Conservation (phyloP, 2,329 filamentous ascomycete genomes). For the Colletotrichum sp. region DNA sequence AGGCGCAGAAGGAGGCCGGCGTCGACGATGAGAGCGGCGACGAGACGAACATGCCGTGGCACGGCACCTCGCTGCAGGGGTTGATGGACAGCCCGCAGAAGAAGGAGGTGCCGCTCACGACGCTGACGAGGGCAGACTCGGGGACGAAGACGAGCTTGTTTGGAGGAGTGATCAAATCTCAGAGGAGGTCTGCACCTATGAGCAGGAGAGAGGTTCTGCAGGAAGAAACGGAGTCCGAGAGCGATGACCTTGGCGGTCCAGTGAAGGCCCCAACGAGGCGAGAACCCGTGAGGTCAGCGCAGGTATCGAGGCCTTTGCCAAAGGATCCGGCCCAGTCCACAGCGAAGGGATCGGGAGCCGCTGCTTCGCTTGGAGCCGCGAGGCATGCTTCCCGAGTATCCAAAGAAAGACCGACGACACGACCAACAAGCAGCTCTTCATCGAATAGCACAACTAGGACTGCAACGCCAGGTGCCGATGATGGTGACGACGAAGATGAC, state of each 20-base stretch:
- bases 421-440: background rate
- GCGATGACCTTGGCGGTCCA: background rate
- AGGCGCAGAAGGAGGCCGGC: constrained; percentile 19
- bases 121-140: constrained; percentile 27
- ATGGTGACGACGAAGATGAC: constrained; percentile 3
- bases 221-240: constrained; percentile 2
- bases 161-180: background rate
- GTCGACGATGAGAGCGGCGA: constrained; percentile 33
- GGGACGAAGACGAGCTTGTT: constrained; percentile 32
- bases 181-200: constrained; percentile 14
- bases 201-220: background rate
- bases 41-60: constrained; percentile 29
- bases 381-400: background rate
- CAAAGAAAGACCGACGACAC: background rate
- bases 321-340: background rate
- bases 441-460: constrained; percentile 33
- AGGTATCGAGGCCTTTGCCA: background rate
- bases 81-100: constrained; percentile 48
- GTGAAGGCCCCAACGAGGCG: background rate
- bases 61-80: constrained; percentile 41
- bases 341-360: background rate
- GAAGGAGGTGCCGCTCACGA: constrained; percentile 27
- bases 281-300: background rate
- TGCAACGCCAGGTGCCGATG: background rate
- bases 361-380: background rate